These are phyloP conservation scores for Calocybe indica DNA, from an alignment of 768 basidiomycete genomes.

Conservation along the genomic window DNA sequence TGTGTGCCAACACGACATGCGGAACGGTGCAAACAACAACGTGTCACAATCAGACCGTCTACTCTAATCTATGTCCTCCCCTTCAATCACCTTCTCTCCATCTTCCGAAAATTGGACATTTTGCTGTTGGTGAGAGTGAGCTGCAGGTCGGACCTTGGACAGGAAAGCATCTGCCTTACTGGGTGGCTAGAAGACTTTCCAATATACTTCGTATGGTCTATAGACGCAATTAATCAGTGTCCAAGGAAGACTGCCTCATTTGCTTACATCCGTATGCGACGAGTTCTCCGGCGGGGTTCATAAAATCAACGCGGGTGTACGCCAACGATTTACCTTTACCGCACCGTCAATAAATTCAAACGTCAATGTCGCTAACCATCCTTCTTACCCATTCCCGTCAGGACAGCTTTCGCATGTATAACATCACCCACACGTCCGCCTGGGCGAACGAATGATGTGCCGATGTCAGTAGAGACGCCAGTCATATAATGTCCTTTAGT, in stretches of 20 bases:
- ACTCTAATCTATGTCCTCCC: slow-evolving; percentile 40
- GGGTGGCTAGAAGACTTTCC: slow-evolving; percentile 55
- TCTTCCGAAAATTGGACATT: slow-evolving; percentile 78
- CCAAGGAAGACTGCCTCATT: neutral
- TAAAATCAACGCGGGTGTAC: slow-evolving; percentile 79
- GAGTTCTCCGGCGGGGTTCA: slow-evolving; percentile 51
- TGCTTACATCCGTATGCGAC: slow-evolving; percentile 78
- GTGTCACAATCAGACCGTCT: neutral
- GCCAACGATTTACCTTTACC: slow-evolving; percentile 69
- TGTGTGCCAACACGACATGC: neutral
- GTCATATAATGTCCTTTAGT: slow-evolving; percentile 83
- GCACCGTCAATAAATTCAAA: neutral
- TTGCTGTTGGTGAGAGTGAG: slow-evolving; percentile 33
- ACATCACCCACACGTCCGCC: slow-evolving; percentile 68
- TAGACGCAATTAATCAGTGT: neutral
- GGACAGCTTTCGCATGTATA: slow-evolving; percentile 54
- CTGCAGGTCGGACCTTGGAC: slow-evolving; percentile 1
- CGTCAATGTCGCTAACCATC: neutral
- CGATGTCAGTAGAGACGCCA: slow-evolving; percentile 81
- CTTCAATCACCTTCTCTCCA: slow-evolving; percentile 66
- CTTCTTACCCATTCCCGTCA: slow-evolving; percentile 63
- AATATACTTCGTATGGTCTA: slow-evolving; percentile 84
- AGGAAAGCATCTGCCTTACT: slow-evolving; percentile 19
- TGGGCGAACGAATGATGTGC: slow-evolving; percentile 71
- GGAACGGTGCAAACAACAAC: neutral